Conservation (phyloP, 1,284 basidiomycete genomes). For the Agaricales sp. region DNA sequence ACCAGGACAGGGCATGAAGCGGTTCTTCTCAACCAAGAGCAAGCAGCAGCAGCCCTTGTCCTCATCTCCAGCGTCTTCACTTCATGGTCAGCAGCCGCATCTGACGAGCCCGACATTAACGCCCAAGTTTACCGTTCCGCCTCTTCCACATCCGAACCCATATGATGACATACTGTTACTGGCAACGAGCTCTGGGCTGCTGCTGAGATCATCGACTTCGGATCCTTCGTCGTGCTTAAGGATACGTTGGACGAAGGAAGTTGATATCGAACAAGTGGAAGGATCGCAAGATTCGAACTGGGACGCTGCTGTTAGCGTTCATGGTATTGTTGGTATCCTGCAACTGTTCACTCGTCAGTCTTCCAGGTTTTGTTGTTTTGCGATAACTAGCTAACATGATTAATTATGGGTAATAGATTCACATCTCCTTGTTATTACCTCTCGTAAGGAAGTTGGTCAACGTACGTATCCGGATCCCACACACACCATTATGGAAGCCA, state of each 20-base stretch:
- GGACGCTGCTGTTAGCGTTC: constrained; percentile 45
- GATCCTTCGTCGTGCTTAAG: constrained; percentile 34
- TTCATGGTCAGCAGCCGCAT: constrained; percentile 5
- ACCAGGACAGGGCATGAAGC: constrained; percentile 16
- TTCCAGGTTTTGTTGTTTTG: constrained; percentile 5
- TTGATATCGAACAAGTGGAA: constrained; percentile 42
- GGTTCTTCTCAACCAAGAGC: constrained; percentile 10
- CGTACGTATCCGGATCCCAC: constrained; percentile 29
- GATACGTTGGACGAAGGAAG: constrained; percentile 52
- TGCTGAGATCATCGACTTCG: constrained; percentile 10
- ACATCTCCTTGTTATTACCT: constrained; percentile 59
- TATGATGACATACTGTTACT: constrained; percentile 55
- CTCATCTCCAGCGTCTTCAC: background rate
- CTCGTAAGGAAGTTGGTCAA: constrained; percentile 47
- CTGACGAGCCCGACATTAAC: constrained; percentile 29
- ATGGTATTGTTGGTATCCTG: constrained; percentile 64
- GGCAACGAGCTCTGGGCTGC: constrained; percentile 45
- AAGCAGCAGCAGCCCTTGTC: constrained; percentile 4
- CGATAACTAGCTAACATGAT: constrained; percentile 6
- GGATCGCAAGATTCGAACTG: constrained; percentile 32
- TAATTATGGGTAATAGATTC: constrained; percentile 35
- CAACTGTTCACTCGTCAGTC: constrained; percentile 56
- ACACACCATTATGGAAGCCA: constrained; percentile 8
- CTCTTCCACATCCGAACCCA: constrained; percentile 63
- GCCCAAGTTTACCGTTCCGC: constrained; percentile 51